Base-by-base conservation (phyloP, 2,329 filamentous ascomycete species). In the Berkeleyomyces basicola region DNA sequence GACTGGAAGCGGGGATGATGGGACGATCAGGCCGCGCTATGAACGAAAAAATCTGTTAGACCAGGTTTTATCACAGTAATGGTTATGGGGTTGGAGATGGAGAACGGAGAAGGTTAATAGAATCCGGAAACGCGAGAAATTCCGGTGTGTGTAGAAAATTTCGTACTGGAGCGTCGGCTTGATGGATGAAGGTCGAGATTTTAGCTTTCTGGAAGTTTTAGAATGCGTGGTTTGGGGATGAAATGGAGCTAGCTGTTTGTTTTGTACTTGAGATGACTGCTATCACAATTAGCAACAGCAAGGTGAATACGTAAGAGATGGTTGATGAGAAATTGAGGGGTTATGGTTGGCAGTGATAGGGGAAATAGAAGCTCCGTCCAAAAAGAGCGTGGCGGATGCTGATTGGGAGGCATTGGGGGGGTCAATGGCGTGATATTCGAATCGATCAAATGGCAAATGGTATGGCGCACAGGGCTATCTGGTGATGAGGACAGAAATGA, bases 141-240 rank as follows among this genome's bases (percentile, higher is more conserved):
- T 43, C 14, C 7, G 49, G 11, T 14, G 16, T 37, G 23, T 39
- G 37, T n/a, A n/a, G 44, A n/a, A 44, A 37, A 59, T 53, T 46
- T 65, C 79, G 70, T 86, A 95, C 86, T 96, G 93, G 80, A 97
- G 93, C 93, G 80, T 97, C 93, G 92, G 93, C 90, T 99, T 99
- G 85, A 99, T 90, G 76, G 93, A 97, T 97, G 88, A 97, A 97
- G 82, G 73, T 23, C 40, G 51, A 46, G 36, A 59, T 58, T 59
- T 62, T 62, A 64, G 61, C 10, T 9, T 37, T 36, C 9, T 5
- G 46, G 33, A 16, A 47, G 5, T 16, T 7, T n/a, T 7, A 1
- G 36, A 16, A 37, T 47, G n/a, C 7, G 16, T 14, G 7, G 10
- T 33, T 59, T 63, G 46, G 51, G 37, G 70, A 70, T 66, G 65